Conservation (phyloP, 208 protist genomes). For the Herpetomonas tarakana region DNA sequence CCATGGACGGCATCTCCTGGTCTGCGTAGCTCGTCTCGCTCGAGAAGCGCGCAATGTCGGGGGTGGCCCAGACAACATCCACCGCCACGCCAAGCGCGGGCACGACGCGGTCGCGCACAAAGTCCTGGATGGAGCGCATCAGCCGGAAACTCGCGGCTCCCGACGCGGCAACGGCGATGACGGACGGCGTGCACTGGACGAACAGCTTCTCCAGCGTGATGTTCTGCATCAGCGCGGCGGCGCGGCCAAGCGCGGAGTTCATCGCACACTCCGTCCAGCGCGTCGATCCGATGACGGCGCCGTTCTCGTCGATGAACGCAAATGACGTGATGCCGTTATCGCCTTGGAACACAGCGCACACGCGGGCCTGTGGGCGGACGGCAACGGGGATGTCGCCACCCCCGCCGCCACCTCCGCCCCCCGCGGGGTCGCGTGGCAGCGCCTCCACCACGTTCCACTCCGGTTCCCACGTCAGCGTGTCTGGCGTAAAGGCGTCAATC, state of each 20-base stretch:
- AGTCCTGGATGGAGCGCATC: slow-evolving; percentile 59
- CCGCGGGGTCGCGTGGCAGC: slow-evolving; percentile 18
- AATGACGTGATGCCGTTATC: slow-evolving; percentile 68
- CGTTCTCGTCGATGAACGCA: slow-evolving; percentile 73
- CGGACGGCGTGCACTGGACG: slow-evolving; percentile 43
- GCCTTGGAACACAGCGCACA: slow-evolving; percentile 74
- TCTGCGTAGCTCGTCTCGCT: slow-evolving; percentile 47
- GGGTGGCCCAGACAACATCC: slow-evolving; percentile 66
- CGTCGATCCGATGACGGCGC: slow-evolving; percentile 52
- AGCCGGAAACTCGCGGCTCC: slow-evolving; percentile 35
- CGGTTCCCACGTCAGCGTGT: slow-evolving; percentile 60
- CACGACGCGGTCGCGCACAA: slow-evolving; percentile 55
- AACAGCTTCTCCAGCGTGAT: slow-evolving; percentile 68
- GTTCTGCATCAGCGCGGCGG: slow-evolving; percentile 43
- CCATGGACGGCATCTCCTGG: slow-evolving; percentile 35
- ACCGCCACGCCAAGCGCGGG: slow-evolving; percentile 34
- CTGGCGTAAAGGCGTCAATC: slow-evolving; percentile 49
- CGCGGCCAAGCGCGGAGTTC: slow-evolving; percentile 46
- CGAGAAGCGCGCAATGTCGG: slow-evolving; percentile 70
- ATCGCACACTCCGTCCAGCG: slow-evolving; percentile 73
- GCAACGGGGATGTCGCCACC: background rate
- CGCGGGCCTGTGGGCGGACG: slow-evolving; percentile 19
- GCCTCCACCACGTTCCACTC: slow-evolving; percentile 88
- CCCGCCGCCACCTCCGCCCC: background rate
- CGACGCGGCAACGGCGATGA: slow-evolving; percentile 70